These are phyloP conservation scores for Eimeria zaria DNA, from an alignment of 169 alveolate genomes.

Conservation along the genomic window DNA sequence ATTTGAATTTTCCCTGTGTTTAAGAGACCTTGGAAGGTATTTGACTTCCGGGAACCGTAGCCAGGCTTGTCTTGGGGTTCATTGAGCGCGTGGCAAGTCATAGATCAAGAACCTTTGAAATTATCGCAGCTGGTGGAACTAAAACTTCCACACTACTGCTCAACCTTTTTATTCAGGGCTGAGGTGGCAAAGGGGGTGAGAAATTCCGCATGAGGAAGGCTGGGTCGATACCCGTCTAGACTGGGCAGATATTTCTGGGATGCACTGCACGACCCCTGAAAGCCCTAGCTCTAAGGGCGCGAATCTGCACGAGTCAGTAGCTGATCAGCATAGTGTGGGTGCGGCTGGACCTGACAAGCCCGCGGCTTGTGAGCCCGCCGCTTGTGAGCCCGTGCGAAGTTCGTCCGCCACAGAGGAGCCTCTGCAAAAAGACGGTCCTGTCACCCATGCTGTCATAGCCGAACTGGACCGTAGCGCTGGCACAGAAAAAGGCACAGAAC, in stretches of 20 bases:
- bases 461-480: background rate
- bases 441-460: background rate
- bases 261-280: background rate
- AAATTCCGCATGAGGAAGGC: background rate
- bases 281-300: conserved; percentile 20
- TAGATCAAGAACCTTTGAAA: background rate
- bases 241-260: background rate
- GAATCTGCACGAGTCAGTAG: background rate
- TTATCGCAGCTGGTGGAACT: background rate
- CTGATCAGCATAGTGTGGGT: background rate
- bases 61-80: conserved; percentile 19
- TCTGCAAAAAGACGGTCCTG: background rate
- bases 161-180: background rate
- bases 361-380: background rate
- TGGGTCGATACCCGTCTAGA: background rate
- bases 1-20: background rate
- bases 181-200: background rate
- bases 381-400: background rate
- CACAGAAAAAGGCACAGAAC: background rate
- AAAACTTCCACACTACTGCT: background rate
- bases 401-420: background rate
- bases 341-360: background rate
- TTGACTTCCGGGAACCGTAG: background rate
- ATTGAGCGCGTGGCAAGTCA: background rate
- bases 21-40: background rate